Base-by-base conservation (phyloP, 2,329 filamentous ascomycete species). In the Elsinoe ampelina region DNA sequence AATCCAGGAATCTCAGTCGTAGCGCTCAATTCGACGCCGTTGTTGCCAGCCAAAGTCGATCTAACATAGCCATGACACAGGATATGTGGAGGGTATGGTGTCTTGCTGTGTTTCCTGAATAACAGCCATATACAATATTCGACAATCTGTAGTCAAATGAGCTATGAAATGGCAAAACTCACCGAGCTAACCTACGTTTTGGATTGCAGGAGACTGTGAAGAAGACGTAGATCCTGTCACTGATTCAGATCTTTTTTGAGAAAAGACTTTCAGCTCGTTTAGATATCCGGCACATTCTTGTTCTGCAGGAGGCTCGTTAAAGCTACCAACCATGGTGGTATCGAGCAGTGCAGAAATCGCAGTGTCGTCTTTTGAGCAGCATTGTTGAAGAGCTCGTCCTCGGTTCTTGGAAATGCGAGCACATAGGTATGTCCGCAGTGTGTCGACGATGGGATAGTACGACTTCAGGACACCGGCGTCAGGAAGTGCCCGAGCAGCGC, bases 61-160 rank as follows among this genome's bases (percentile, higher is more conserved):
- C 77, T 81, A 63, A 85, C 82, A 64, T 85, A 95, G 20, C 92
- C 92, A 74, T 95, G 85, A 63, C 89, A 91, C 3, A 98, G 79
- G 4, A 95, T 65, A 71, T 96, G 88, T 52, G 81, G 79, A 1
- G 86, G 84, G 65, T 79, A 80, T 51, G 75, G 69, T 58, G 70
- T 71, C 26, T 69, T 65, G 17, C 67, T 67, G 32, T 76, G 72
- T 62, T 80, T 77, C 11, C 80, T 81, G 69, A 95, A 95, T 1
- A 95, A 74, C 8, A 81, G 77, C 82, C 86, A 90, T 41, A 96
- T 81, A 13, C 73, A 71, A 59, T 75, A 77, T 61, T 78, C 72
- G 30, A 78, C 74, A 62, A 75, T 71, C 75, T 78, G 51, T 51
- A n/a, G 51, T 22, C 54, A 54, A 26, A 65, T 58, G 66, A 65